Conservation (phyloP, 78 protist species). For the Blattamonas nauphoetae region DNA sequence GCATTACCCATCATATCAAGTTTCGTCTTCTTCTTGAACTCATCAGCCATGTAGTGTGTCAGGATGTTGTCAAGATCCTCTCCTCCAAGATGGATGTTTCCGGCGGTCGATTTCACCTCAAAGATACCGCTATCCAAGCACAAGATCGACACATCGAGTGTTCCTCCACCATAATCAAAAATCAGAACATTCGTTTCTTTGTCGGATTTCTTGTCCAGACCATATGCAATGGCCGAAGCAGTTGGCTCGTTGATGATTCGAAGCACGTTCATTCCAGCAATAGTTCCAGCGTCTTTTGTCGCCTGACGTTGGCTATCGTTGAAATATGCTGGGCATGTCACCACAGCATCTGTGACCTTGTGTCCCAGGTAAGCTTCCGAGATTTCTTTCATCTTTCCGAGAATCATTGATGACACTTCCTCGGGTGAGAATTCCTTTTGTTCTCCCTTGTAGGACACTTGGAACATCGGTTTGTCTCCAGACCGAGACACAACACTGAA, state of each 20-base stretch:
- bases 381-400: conserved; percentile 60
- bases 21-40: conserved; percentile 45
- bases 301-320: conserved; percentile 71
- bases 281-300: conserved; percentile 88
- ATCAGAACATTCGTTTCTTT: conserved; percentile 53
- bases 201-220: conserved; percentile 46
- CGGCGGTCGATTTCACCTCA: conserved; percentile 72
- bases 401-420: conserved; percentile 60
- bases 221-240: conserved; percentile 91
- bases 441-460: conserved; percentile 72
- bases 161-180: conserved; percentile 78
- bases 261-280: conserved; percentile 69
- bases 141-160: conserved; percentile 74
- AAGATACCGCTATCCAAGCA: conserved; percentile 58
- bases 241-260: conserved; percentile 95
- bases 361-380: conserved; percentile 70
- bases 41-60: conserved; percentile 33
- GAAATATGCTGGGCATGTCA: conserved; percentile 75
- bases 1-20: conserved; percentile 21
- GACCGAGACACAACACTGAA: conserved; percentile 71
- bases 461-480: conserved; percentile 67
- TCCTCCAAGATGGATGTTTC: conserved; percentile 73
- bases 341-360: conserved; percentile 58
- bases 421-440: conserved; percentile 69
- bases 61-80: conserved; percentile 60